Conservation (phyloP, 805 yeast genomes). For the Tetrapisispora namnaoensis region DNA sequence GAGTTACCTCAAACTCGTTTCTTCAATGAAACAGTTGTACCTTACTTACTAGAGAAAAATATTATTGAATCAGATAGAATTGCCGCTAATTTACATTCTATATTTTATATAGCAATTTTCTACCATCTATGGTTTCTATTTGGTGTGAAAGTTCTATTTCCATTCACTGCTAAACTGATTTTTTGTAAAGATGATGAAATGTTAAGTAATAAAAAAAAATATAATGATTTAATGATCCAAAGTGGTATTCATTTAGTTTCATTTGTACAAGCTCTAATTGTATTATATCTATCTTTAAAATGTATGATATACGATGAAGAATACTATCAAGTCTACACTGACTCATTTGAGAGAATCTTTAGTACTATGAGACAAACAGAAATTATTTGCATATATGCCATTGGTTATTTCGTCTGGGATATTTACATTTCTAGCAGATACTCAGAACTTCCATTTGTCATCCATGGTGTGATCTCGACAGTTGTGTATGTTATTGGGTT, state of each 20-base stretch:
- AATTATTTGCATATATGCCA: conserved; percentile 33
- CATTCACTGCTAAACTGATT: conserved; percentile 5
- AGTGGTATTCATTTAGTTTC: conserved; percentile 61
- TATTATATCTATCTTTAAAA: conserved; percentile 36
- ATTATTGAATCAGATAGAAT: conserved; percentile 16
- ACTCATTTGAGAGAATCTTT: conserved; percentile 21
- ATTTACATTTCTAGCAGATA: conserved; percentile 49
- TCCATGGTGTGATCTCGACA: conserved; percentile 64
- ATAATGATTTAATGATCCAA: conserved; percentile 17
- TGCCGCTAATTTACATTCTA: conserved; percentile 22
- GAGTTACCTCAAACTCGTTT: conserved; percentile 13
- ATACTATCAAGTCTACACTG: conserved; percentile 10
- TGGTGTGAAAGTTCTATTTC: conserved; percentile 22
- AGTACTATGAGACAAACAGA: conserved; percentile 18
- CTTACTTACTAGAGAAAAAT: conserved; percentile 8
- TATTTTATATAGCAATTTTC: conserved; percentile 21
- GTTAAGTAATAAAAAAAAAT: conserved; percentile 5
- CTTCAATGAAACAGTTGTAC: conserved; percentile 9
- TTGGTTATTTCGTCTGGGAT: conserved; percentile 87
- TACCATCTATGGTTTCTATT: conserved; percentile 25
- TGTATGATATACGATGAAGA: conserved; percentile 8
- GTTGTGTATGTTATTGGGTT: conserved; percentile 57
- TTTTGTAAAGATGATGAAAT: background rate
- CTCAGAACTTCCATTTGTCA: conserved; percentile 56
- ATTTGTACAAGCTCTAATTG: conserved; percentile 66